Conservation (phyloP, 2,329 filamentous ascomycete species). For the Fusarium nygamai region DNA sequence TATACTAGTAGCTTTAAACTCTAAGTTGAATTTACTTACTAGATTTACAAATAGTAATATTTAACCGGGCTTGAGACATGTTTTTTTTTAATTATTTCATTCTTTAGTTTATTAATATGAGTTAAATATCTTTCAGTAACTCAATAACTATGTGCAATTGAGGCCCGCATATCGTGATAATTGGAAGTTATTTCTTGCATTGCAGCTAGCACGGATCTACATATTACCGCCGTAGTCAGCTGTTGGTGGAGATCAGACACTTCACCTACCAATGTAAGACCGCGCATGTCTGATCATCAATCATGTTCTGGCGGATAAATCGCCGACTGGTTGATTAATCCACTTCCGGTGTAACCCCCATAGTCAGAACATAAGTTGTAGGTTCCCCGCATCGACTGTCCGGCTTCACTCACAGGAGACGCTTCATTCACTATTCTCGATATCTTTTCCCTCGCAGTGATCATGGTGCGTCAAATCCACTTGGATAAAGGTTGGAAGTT, state of each 20-base stretch:
- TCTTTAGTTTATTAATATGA: too few species aligned
- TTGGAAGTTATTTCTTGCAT: too few species aligned
- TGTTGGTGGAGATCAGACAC: neutral
- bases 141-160: too few species aligned
- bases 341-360: neutral
- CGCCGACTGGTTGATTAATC: neutral
- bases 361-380: neutral
- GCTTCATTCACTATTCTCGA: rapidly evolving
- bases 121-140: rapidly evolving
- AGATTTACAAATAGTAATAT: too few species aligned
- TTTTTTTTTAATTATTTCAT: neutral
- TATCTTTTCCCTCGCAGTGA: rapidly evolving
- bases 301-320: neutral
- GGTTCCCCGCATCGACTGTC: neutral
- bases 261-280: neutral
- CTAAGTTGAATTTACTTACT: too few species aligned
- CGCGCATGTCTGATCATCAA: neutral
- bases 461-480: neutral
- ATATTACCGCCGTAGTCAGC: neutral
- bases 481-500: neutral
- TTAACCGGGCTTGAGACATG: rapidly evolving
- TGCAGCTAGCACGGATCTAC: neutral
- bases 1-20: too few species aligned
- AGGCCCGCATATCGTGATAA: neutral
- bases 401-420: rapidly evolving